Evolutionary conservation across 106 monocot genomes (phyloP).

Genomic region (Acorus gramineus): DNA sequence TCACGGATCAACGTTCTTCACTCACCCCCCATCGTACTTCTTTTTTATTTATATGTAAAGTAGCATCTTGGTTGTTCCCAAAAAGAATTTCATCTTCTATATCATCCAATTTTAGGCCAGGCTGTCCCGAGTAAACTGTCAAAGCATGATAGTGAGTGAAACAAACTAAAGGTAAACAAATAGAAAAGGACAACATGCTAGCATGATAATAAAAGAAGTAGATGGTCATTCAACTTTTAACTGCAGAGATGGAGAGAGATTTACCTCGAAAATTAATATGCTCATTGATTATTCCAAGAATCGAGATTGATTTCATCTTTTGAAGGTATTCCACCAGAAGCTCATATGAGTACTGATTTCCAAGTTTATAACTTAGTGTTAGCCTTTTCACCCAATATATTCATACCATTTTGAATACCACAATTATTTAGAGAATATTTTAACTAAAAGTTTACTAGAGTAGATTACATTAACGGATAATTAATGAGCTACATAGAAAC

Average conservation of each 20-base stretch:
- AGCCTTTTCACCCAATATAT: too few relatives aligned
- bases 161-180: not conserved
- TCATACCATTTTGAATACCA: too few relatives aligned
- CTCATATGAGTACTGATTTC: constrained; percentile 72
- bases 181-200: not conserved
- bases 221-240: not conserved
- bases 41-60: constrained; percentile 88
- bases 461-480: too few relatives aligned
- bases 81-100: constrained; percentile 57
- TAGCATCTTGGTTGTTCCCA: constrained; percentile 58
- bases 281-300: constrained; percentile 97
- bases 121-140: constrained; percentile 82
- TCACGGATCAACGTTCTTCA: not conserved
- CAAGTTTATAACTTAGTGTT: not conserved
- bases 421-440: too few relatives aligned
- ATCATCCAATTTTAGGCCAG: constrained; percentile 68
- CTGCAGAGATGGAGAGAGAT: not conserved
- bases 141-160: constrained; percentile 13
- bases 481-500: too few relatives aligned
- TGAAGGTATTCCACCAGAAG: constrained; percentile 86
- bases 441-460: too few relatives aligned
- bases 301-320: constrained; percentile 64
- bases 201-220: not conserved
- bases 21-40: constrained; percentile 96
- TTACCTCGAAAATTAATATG: constrained; percentile 94